Evolutionary conservation across 805 yeast genomes (phyloP).

Genomic region (Lipomyces sp.): DNA sequence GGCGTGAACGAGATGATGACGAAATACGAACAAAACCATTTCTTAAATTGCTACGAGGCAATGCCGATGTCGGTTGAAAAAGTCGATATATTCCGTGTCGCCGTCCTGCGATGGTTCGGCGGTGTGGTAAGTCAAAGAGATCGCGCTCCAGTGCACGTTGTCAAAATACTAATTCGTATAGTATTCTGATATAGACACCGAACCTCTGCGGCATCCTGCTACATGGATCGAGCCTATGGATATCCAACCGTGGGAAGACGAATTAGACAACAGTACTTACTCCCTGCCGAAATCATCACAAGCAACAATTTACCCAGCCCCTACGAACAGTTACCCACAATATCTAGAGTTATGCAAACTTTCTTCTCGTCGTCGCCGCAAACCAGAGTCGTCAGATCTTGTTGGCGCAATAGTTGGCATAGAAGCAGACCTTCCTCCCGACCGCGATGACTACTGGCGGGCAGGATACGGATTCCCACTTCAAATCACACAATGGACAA

Average conservation of each 20-base stretch:
- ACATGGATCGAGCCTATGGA: slow-evolving; percentile 5
- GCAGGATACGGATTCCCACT: slow-evolving; percentile 8
- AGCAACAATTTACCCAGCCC: background rate
- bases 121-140: slow-evolving; percentile 5
- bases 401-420: slow-evolving; percentile 11
- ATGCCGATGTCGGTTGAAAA: slow-evolving; percentile 6
- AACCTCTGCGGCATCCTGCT: slow-evolving; percentile 5
- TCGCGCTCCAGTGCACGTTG: background rate
- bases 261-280: background rate
- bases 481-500: slow-evolving; percentile 9
- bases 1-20: background rate
- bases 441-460: slow-evolving; percentile 5
- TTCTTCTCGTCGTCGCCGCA: background rate
- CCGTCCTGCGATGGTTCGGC: slow-evolving; percentile 10
- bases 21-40: background rate
- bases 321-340: background rate
- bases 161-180: background rate
- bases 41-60: slow-evolving; percentile 2
- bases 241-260: slow-evolving; percentile 6
- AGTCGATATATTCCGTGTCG: slow-evolving; percentile 9
- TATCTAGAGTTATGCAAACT: background rate
- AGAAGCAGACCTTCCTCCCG: slow-evolving; percentile 2
- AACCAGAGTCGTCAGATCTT: background rate
- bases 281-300: background rate
- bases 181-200: slow-evolving; percentile 7